Evolutionary conservation across 75 land plant species (phyloP).

Genomic region (Selaginella tamariscina): DNA sequence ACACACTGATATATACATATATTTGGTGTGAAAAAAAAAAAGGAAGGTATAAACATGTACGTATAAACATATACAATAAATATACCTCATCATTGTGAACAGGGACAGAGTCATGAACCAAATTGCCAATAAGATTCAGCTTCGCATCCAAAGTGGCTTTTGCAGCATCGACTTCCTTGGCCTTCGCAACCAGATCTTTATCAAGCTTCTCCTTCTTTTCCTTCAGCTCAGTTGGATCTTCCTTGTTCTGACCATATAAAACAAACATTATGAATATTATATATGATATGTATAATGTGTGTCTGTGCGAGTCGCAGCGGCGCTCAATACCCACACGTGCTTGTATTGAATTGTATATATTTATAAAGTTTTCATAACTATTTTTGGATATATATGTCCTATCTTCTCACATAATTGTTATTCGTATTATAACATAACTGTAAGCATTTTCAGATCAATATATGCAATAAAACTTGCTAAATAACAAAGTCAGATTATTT

Average conservation of each 20-base stretch:
- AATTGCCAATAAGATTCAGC: conserved; percentile 58
- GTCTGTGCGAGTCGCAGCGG: too few relatives aligned
- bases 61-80: not conserved
- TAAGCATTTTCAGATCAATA: too few relatives aligned
- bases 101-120: conserved; percentile 95
- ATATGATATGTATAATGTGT: too few relatives aligned
- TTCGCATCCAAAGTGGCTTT: conserved; percentile 31
- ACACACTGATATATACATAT: not conserved
- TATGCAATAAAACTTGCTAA: too few relatives aligned
- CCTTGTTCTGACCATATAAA: conserved; percentile 46
- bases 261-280: too few relatives aligned
- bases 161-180: conserved; percentile 43
- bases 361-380: too few relatives aligned
- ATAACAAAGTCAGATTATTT: too few relatives aligned
- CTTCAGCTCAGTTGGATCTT: conserved; percentile 52
- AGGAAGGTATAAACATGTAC: not conserved
- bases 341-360: too few relatives aligned
- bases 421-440: too few relatives aligned
- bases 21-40: not conserved
- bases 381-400: too few relatives aligned
- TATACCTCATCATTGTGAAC: conserved; percentile 65
- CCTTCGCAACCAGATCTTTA: conserved; percentile 32
- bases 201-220: conserved; percentile 42
- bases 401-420: too few relatives aligned
- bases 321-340: too few relatives aligned